Evolutionary conservation across 148 eudicot genomes (phyloP).

Genomic region (Spergularia bocconei): DNA sequence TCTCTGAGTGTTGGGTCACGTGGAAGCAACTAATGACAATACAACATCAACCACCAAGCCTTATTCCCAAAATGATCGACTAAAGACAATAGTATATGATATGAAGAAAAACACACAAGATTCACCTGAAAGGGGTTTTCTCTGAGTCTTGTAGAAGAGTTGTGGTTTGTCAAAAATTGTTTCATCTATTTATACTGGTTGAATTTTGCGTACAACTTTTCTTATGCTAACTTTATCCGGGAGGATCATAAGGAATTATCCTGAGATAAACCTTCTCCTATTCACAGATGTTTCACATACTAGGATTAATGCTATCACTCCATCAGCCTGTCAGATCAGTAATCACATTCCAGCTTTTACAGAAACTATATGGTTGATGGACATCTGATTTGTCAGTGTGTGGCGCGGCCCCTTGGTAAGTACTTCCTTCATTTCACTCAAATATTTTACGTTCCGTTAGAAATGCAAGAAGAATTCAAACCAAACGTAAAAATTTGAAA

Average conservation of each 20-base stretch:
- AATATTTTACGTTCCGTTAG: too few relatives aligned
- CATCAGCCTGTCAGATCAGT: not conserved
- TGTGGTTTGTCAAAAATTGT: not conserved
- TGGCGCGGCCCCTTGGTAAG: too few relatives aligned
- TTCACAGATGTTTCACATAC: not conserved
- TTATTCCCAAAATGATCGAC: too few relatives aligned
- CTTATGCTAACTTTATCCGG: slow-evolving; percentile 15
- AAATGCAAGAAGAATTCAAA: too few relatives aligned
- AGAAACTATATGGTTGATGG: not conserved
- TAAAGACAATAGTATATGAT: too few relatives aligned
- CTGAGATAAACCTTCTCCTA: slow-evolving; percentile 1
- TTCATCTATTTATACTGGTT: slow-evolving; percentile 17
- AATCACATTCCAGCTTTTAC: slow-evolving; percentile 1
- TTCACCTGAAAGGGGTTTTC: not conserved
- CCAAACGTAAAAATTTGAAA: too few relatives aligned
- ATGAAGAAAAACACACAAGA: too few relatives aligned
- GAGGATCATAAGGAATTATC: slow-evolving; percentile 19
- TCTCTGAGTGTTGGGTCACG: not conserved
- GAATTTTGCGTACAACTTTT: not conserved
- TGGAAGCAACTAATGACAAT: too few relatives aligned
- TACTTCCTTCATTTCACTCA: too few relatives aligned
- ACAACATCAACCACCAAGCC: too few relatives aligned
- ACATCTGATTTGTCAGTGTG: not conserved
- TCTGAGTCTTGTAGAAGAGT: not conserved
- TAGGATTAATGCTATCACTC: not conserved